Base-by-base conservation (phyloP, 2,329 filamentous ascomycete genomes). In the Fusarium buxicola region DNA sequence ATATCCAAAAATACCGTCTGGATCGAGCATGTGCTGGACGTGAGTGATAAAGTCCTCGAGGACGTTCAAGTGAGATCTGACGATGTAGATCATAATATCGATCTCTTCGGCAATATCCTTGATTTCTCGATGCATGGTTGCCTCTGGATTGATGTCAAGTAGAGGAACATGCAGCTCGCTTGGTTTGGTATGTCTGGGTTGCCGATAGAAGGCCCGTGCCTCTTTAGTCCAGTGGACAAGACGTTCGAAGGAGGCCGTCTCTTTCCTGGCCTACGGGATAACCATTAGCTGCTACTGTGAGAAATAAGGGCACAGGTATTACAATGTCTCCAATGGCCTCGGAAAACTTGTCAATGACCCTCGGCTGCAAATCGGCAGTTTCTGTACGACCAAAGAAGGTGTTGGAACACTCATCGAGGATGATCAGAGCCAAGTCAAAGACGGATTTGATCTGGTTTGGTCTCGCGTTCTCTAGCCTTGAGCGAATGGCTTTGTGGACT, bases 381-480 rank as follows among this genome's bases (percentile, higher is more conserved):
- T 40, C 18, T 13, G 36, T 24, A 7, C 36, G 21, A 12, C 25
- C 36, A 27, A 27, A 40, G 11, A 40, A 40, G 7, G 36, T 40
- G 21, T 40, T 40, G 18, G 36, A 40, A 24, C 36, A 40, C 9
- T 40, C 36, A n/a, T 40, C 36, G 18, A 40, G 21, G n/a, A 40
- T 40, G 13, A 40, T 40, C 36, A 40, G 25, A 5, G 36, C 36
- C 36, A 40, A 11, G 12, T 40, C 36, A 40, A 40, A 40, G 5
- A 40, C 36, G 6, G 36, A 40, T 27, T 40, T 40, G 36, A 40
- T 40, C 36, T 40, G 36, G 18, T 40, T 40, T 21, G 36, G 36
- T 18, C 36, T 40, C 18, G 36, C 36, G 6, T 40, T 40, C 6
- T 27, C 36, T n/a, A 40, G 13, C 12, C 36, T 40, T 15, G 36